Conservation (phyloP, 2,329 filamentous ascomycete genomes). For the Exophiala sp. region DNA sequence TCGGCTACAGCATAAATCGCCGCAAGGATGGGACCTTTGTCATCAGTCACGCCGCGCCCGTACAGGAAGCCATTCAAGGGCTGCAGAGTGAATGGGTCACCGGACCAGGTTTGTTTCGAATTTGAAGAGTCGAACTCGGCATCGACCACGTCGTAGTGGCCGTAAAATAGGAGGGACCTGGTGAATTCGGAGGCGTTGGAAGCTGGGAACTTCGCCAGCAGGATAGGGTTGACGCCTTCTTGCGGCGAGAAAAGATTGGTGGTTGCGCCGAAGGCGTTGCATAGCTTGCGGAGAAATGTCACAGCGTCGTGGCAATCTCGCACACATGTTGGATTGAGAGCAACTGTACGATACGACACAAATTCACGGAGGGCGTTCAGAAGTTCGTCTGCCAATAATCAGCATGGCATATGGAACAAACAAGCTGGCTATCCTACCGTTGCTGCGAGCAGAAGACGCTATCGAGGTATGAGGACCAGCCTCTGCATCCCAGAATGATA, state of each 20-base stretch:
- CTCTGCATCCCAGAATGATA: constrained; percentile 77
- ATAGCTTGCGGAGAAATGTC: constrained; percentile 80
- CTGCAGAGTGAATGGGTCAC: constrained; percentile 81
- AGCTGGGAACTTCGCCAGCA: constrained; percentile 76
- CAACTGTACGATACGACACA: constrained; percentile 86
- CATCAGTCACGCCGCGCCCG: constrained; percentile 92
- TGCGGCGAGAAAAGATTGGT: constrained; percentile 85
- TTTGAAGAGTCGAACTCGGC: constrained; percentile 52
- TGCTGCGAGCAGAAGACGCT: constrained; percentile 44
- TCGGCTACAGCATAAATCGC: constrained; percentile 91
- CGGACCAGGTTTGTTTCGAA: constrained; percentile 58
- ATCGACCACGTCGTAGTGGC: constrained; percentile 94
- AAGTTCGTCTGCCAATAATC: constrained; percentile 46
- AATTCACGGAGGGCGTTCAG: constrained; percentile 75
- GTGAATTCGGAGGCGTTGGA: constrained; percentile 32
- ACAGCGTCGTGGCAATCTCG: constrained; percentile 91
- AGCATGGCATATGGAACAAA: not conserved
- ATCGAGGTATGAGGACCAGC: constrained; percentile 34
- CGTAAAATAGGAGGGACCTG: constrained; percentile 92
- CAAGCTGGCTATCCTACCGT: constrained; percentile 41
- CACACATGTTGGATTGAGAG: constrained; percentile 75
- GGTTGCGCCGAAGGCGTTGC: constrained; percentile 83
- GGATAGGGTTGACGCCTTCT: constrained; percentile 79
- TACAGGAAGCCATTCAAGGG: constrained; percentile 91
- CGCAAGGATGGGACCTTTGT: constrained; percentile 92